phyloP scores from a whole-genome alignment of 345 rosid species.

The Citrus hindsii region DNA sequence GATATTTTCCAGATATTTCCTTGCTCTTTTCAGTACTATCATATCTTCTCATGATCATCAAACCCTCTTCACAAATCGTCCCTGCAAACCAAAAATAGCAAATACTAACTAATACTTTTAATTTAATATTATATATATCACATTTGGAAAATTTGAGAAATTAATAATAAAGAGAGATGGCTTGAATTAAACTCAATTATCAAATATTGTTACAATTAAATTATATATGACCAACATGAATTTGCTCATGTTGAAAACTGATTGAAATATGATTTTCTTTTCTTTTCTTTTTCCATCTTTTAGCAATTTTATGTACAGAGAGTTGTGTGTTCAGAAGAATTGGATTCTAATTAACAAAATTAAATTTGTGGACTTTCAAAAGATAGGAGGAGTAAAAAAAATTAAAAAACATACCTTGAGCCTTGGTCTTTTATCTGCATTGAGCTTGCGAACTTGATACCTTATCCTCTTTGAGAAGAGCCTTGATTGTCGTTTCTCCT shows the following conservation, averaged over 20 bases:
- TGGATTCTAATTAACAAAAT: too few relatives aligned
- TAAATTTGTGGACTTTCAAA: neutral
- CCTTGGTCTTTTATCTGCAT: constrained; percentile 77
- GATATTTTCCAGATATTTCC: constrained; percentile 28
- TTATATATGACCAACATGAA: too few relatives aligned
- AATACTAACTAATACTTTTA: neutral
- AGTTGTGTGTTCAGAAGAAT: too few relatives aligned
- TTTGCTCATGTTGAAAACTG: too few relatives aligned
- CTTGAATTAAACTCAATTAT: neutral
- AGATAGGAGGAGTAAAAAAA: neutral
- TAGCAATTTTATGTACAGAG: too few relatives aligned
- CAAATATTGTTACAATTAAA: neutral
- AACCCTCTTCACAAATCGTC: constrained; percentile 53
- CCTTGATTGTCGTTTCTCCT: constrained; percentile 65
- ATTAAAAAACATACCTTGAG: constrained; percentile 43
- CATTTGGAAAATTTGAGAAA: too few relatives aligned
- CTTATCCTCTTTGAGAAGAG: constrained; percentile 82
- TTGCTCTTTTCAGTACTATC: neutral
- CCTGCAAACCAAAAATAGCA: constrained; percentile 32
- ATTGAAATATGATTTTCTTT: too few relatives aligned
- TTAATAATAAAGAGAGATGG: too few relatives aligned
- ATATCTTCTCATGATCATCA: constrained; percentile 10
- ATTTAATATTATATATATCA: too few relatives aligned
- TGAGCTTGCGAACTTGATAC: constrained; percentile 74
- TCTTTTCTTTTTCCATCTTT: too few relatives aligned